Base-by-base conservation (phyloP, 2,329 filamentous ascomycete genomes). In the Aspergillus sp. region DNA sequence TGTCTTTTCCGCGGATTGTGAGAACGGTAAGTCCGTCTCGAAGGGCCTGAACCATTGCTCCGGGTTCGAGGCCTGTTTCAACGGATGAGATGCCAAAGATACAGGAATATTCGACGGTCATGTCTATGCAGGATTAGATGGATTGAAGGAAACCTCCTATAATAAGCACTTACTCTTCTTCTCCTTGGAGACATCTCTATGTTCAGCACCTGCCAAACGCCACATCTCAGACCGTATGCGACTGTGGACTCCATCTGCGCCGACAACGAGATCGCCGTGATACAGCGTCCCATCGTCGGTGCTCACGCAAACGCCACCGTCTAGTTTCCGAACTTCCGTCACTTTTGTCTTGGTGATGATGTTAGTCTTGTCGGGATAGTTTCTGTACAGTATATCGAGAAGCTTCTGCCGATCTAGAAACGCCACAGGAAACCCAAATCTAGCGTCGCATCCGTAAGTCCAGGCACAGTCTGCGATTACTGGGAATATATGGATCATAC, bases 221-320 rank as follows among this genome's bases (percentile, higher is more conserved):
- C 64, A 67, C 62, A 77, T 73, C 42, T 70, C 65, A 3, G 54
- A 52, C 2, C 72, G 66, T 10, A 71, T 65, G 32, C 55, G 64
- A 58, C 73, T 76, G 55, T 75, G 70, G 1, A 73, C 68, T 17
- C 75, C 74, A 50, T 78, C 76, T 4, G 73, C 72, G 10, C 73
- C 75, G 13, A 75, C 60, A 4, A 74, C 59, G 11, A 78, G 53
- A 49, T 71, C 58, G 0, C 71, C 74, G 0, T 62, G 19, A 52
- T 71, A 71, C 0, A 60, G 24, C 2, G 64, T 60, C 3, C 72
- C 72, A 50, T 75, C 68, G 0, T 52, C 59, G 36, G 68, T 71
- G 7, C 57, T 55, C 19, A 73, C 72, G 1, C 54, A 54, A 1
- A 69, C 65, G 2, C 62, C 64, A 10, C 59, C 43, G 0, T 61